Conservation (phyloP, 192 early-diverging fungal species). For the Entophlyctis luteolus region DNA sequence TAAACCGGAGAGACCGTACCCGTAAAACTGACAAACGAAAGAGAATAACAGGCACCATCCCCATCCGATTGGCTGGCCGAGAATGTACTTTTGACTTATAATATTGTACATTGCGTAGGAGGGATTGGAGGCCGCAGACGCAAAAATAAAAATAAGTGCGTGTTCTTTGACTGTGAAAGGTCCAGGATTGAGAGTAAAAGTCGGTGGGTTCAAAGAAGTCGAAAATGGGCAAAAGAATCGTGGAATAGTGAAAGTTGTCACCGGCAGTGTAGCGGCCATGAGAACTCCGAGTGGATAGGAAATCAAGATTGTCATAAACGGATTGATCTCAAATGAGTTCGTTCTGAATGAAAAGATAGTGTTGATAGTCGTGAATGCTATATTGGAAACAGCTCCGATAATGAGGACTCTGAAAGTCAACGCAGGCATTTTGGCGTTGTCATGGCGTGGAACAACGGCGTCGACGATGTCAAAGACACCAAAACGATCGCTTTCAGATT, state of each 20-base stretch:
- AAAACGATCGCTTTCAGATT: neutral
- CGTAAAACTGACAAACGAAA: conserved; percentile 1
- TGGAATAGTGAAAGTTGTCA: conserved; percentile 21
- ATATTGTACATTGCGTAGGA: conserved; percentile 50
- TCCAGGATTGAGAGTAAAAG: conserved; percentile 35
- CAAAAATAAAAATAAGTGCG: conserved; percentile 72
- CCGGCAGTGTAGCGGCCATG: conserved; percentile 61
- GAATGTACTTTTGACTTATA: conserved; percentile 13
- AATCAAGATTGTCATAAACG: conserved; percentile 42
- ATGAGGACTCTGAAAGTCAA: conserved; percentile 23
- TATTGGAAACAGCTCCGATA: neutral
- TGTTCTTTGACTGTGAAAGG: conserved; percentile 85
- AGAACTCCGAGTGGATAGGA: conserved; percentile 68
- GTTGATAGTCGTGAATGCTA: neutral
- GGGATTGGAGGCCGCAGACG: conserved; percentile 57
- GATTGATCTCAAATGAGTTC: conserved; percentile 15
- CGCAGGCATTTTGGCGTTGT: conserved; percentile 21
- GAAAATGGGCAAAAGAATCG: conserved; percentile 7
- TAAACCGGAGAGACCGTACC: conserved; percentile 65
- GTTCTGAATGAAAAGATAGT: conserved; percentile 36
- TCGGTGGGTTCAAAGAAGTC: neutral
- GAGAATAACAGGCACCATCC: conserved; percentile 11
- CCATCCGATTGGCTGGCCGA: neutral
- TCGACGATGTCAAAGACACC: conserved; percentile 21
- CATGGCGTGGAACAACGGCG: conserved; percentile 18